Percentiles rank a stretch among this genome's conserved stretches.
Evolutionary conservation across 495 filamentous ascomycete species (phyloP).

Genomic region (Oidiodendron maius): DNA sequence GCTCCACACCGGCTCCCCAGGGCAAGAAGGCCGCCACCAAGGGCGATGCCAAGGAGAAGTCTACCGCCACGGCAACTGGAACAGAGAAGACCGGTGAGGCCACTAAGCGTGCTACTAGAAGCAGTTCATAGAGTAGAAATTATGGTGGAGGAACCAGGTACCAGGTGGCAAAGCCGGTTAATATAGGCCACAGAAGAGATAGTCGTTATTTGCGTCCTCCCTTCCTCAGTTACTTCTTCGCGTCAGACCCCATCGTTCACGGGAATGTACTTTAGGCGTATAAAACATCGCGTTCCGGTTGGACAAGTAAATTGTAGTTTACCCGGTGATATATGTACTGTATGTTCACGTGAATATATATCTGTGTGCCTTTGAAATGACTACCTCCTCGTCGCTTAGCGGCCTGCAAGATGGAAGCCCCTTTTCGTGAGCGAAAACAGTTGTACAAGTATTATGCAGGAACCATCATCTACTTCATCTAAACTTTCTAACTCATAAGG

Average conservation of each 20-base stretch:
- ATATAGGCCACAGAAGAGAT: not conserved
- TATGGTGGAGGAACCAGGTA: not conserved
- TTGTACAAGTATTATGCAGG: too few relatives aligned
- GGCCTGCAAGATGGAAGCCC: too few relatives aligned
- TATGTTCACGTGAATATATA: too few relatives aligned
- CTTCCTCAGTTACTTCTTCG: not conserved
- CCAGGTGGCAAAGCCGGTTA: not conserved
- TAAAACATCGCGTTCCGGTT: too few relatives aligned
- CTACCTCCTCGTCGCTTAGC: too few relatives aligned
- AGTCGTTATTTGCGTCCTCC: not conserved
- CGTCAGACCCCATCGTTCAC: not conserved
- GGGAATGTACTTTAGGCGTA: constrained; percentile 22
- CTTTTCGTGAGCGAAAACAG: too few relatives aligned
- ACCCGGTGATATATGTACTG: too few relatives aligned
- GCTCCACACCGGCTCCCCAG: constrained; percentile 42
- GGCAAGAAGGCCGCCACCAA: constrained; percentile 47
- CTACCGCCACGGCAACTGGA: constrained; percentile 54
- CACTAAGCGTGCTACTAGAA: constrained; percentile 44
- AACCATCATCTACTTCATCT: too few relatives aligned
- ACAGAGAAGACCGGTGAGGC: constrained; percentile 61
- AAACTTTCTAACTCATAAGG: too few relatives aligned
- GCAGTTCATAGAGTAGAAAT: constrained; percentile 22
- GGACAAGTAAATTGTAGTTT: too few relatives aligned
- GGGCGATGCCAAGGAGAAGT: constrained; percentile 70
- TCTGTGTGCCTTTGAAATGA: too few relatives aligned